Percentiles rank a stretch among this genome's conserved stretches.
Evolutionary conservation across 2,329 filamentous ascomycete genomes (phyloP).

Genomic region (Cytospora mali): DNA sequence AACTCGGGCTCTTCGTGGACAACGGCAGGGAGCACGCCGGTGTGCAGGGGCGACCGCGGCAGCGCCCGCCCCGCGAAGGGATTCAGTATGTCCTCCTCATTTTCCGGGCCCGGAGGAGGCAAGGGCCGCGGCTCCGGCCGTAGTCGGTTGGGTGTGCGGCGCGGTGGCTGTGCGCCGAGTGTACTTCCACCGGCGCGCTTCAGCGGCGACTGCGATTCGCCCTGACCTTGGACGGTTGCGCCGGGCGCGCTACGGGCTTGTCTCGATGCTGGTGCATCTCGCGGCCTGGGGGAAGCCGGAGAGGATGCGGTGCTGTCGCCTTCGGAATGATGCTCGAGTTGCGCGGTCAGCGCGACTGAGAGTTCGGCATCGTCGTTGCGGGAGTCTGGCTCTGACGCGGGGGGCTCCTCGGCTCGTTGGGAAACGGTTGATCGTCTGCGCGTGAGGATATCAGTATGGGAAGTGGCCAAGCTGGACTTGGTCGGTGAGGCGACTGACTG

Average conservation of each 20-base stretch:
- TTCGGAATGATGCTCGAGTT: constrained; percentile 36
- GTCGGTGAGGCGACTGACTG: constrained; percentile 70
- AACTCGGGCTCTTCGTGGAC: constrained; percentile 62
- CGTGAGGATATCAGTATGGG: constrained; percentile 60
- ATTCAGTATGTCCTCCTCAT: constrained; percentile 47
- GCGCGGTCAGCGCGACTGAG: constrained; percentile 33
- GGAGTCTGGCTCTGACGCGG: constrained; percentile 25
- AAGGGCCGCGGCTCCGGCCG: constrained; percentile 48
- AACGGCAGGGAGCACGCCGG: constrained; percentile 36
- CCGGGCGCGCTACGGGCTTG: background rate
- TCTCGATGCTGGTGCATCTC: background rate
- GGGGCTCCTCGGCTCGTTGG: constrained; percentile 29
- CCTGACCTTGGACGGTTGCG: constrained; percentile 14
- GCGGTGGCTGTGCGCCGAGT: constrained; percentile 35
- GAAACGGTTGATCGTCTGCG: constrained; percentile 42
- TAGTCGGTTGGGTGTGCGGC: constrained; percentile 43
- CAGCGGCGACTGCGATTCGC: constrained; percentile 35
- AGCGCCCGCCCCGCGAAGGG: constrained; percentile 44
- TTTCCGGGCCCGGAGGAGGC: constrained; percentile 47
- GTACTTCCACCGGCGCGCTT: constrained; percentile 36
- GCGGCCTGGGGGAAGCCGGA: background rate
- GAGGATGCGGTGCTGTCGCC: constrained; percentile 15
- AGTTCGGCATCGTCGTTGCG: constrained; percentile 21
- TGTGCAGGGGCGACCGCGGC: constrained; percentile 41
- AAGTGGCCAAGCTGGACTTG: constrained; percentile 62